A percentile compares a stretch with the other conserved stretches of the same genome.
These are phyloP conservation scores for Boletus nobilissimus DNA, from an alignment of 1,284 basidiomycete genomes.

Conservation along the genomic window DNA sequence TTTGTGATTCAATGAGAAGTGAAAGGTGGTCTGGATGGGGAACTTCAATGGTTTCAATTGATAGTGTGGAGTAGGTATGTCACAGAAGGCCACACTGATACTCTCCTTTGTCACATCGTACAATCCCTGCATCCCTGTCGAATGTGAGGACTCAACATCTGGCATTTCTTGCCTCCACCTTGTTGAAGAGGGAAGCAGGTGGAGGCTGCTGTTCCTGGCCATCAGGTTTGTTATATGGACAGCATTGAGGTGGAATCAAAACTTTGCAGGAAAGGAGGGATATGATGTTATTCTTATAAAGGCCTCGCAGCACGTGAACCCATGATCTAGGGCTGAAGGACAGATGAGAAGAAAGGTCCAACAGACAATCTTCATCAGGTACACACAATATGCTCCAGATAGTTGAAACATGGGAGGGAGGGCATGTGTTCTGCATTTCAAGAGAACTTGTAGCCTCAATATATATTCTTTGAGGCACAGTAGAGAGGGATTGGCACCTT, in stretches of 20 bases:
- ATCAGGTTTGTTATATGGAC: background rate
- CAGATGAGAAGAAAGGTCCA: background rate
- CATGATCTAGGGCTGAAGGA: background rate
- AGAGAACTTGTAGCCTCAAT: background rate
- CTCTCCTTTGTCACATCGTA: background rate
- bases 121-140: background rate
- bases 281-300: background rate
- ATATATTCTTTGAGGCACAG: background rate
- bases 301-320: background rate
- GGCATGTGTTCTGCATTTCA: background rate
- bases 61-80: background rate
- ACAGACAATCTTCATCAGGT: background rate
- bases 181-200: background rate
- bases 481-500: background rate
- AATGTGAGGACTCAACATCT: background rate
- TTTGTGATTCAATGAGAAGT: background rate
- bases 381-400: background rate
- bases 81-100: background rate
- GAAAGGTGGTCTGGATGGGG: background rate
- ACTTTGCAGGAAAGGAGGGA: background rate
- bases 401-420: background rate
- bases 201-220: background rate
- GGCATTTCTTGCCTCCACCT: slow-evolving; percentile 1
- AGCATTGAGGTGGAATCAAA: background rate
- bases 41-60: background rate